Percentiles rank a stretch among this genome's conserved stretches.
These are phyloP conservation scores for Candida caryicola DNA, from an alignment of 805 yeast species.

Conservation along the genomic window DNA sequence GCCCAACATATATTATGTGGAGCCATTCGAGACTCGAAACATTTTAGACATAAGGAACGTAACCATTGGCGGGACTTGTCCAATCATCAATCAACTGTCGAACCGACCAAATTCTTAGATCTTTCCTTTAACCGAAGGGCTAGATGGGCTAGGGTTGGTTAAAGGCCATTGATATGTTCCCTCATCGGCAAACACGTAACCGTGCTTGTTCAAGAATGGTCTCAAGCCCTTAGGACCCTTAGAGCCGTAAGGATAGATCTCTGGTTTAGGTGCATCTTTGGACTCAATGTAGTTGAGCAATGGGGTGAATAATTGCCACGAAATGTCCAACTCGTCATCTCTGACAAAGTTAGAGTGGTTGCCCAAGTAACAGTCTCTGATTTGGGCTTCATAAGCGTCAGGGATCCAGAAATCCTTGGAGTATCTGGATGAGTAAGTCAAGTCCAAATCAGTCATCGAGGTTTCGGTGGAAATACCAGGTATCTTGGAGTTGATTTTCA, in stretches of 20 bases:
- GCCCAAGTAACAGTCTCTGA: conserved; percentile 84
- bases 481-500: conserved; percentile 89
- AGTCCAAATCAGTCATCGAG: conserved; percentile 83
- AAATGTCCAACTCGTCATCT: conserved; percentile 92
- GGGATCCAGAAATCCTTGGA: conserved; percentile 87
- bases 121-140: conserved; percentile 38
- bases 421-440: conserved; percentile 79
- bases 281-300: conserved; percentile 77
- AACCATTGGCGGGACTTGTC: no score
- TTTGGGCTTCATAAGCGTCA: conserved; percentile 94
- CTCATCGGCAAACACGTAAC: conserved; percentile 63
- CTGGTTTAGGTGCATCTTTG: conserved; percentile 63
- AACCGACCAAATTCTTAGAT: conserved; percentile 14
- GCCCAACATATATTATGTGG: no score
- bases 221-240: conserved; percentile 77
- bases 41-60: no score
- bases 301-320: conserved; percentile 94
- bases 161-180: conserved; percentile 90
- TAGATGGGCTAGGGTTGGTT: conserved; percentile 55
- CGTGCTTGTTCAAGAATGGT: conserved; percentile 62
- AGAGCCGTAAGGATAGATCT: conserved; percentile 79
- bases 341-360: conserved; percentile 97
- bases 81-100: no score
- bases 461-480: conserved; percentile 88
- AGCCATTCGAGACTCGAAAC: no score